Evolutionary conservation across 2,329 filamentous ascomycete genomes (phyloP).

Genomic region (Hypoxylon sp.): DNA sequence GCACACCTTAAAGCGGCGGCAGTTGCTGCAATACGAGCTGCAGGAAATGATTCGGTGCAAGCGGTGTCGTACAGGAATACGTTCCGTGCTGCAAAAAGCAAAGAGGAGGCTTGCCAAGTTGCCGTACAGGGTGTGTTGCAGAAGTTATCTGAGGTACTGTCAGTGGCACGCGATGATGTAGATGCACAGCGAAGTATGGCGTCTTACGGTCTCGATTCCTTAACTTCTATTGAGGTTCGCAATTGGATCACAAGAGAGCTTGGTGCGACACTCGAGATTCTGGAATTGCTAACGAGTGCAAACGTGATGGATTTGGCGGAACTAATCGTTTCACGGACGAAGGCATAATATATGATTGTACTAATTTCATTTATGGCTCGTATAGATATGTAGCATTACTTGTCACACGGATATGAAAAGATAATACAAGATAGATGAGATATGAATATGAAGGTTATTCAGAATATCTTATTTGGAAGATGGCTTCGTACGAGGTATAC

Average conservation of each 20-base stretch:
- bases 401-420: neutral
- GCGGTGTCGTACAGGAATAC: constrained; percentile 49
- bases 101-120: constrained; percentile 51
- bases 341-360: constrained; percentile 20
- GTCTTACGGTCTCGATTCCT: constrained; percentile 42
- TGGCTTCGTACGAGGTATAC: too few relatives aligned
- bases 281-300: constrained; percentile 44
- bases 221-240: constrained; percentile 44
- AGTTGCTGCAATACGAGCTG: constrained; percentile 39
- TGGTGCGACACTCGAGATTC: constrained; percentile 42
- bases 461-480: neutral
- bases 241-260: constrained; percentile 46
- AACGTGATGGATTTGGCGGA: constrained; percentile 41
- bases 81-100: constrained; percentile 50
- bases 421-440: neutral
- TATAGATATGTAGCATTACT: constrained; percentile 2
- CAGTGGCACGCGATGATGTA: constrained; percentile 43
- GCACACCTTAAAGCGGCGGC: constrained; percentile 38
- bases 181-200: constrained; percentile 46
- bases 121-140: constrained; percentile 50
- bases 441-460: neutral
- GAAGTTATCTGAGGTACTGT: constrained; percentile 51
- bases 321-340: constrained; percentile 42
- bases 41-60: constrained; percentile 36
- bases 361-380: neutral